Conservation (phyloP, 2,329 filamentous ascomycete species). For the Xylaria polymorpha region DNA sequence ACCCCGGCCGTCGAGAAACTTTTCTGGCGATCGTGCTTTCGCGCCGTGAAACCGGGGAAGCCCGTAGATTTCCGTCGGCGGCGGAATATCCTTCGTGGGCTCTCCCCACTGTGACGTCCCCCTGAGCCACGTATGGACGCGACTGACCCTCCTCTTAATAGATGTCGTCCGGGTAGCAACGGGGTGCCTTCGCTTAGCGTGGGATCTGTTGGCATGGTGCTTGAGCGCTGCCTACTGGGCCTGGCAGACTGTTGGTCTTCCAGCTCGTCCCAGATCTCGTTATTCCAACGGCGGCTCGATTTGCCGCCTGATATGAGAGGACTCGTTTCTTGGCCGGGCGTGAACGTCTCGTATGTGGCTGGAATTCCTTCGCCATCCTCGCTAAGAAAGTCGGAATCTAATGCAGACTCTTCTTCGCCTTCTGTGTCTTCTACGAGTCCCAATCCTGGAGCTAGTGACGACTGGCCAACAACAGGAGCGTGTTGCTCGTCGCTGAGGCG, state of each 20-base stretch:
- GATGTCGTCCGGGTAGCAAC: constrained; percentile 49
- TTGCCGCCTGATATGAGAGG: constrained; percentile 57
- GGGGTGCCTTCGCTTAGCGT: constrained; percentile 54
- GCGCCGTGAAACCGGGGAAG: constrained; percentile 70
- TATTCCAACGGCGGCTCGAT: constrained; percentile 68
- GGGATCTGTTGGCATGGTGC: constrained; percentile 57
- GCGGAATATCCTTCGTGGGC: constrained; percentile 51
- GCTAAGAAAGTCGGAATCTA: constrained; percentile 60
- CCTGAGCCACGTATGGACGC: constrained; percentile 45
- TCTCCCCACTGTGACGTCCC: constrained; percentile 34
- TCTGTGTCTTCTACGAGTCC: constrained; percentile 80
- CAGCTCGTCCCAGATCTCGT: constrained; percentile 91
- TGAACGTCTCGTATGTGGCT: constrained; percentile 63
- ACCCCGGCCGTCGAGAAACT: constrained; percentile 52
- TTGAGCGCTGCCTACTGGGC: constrained; percentile 60
- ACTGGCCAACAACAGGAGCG: constrained; percentile 69
- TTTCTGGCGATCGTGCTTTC: constrained; percentile 55
- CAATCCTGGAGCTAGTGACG: constrained; percentile 82
- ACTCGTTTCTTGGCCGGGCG: constrained; percentile 53
- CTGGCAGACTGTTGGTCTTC: constrained; percentile 73
- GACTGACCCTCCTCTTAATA: constrained; percentile 46
- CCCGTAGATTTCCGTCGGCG: constrained; percentile 69
- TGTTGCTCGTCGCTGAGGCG: constrained; percentile 83
- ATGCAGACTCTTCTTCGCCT: constrained; percentile 67
- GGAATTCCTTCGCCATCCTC: constrained; percentile 55